Evolutionary conservation across 371 early-diverging fungal genomes (phyloP).

Genomic region (Dichotomocladium elegans): DNA sequence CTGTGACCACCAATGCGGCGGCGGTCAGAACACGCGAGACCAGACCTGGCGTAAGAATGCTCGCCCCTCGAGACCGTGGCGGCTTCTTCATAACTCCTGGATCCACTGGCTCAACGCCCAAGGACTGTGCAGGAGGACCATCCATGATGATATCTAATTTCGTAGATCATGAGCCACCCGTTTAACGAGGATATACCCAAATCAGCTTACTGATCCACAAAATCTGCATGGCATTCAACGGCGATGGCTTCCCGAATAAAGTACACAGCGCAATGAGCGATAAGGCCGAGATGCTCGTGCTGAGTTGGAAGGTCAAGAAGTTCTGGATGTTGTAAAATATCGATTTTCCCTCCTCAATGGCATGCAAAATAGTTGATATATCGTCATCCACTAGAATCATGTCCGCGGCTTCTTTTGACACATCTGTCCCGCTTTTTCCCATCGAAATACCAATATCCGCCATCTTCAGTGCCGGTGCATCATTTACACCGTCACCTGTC

Average conservation of each 20-base stretch:
- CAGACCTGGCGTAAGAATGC: conserved; percentile 75
- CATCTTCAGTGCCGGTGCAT: conserved; percentile 85
- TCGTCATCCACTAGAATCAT: conserved; percentile 91
- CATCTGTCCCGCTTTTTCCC: conserved; percentile 89
- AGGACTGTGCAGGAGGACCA: conserved; percentile 89
- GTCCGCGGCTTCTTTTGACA: conserved; percentile 89
- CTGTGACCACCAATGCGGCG: conserved; percentile 78
- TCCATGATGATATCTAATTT: conserved; percentile 88
- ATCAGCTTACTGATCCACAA: conserved; percentile 88
- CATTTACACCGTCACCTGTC: conserved; percentile 98
- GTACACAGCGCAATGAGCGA: conserved; percentile 85
- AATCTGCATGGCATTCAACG: conserved; percentile 97
- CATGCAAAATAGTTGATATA: conserved; percentile 76
- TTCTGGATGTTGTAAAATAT: conserved; percentile 93
- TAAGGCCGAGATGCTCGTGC: conserved; percentile 82
- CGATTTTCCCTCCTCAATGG: conserved; percentile 91
- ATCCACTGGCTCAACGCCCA: conserved; percentile 86
- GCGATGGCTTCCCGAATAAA: conserved; percentile 82
- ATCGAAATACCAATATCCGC: conserved; percentile 92
- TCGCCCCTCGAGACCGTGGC: conserved; percentile 68
- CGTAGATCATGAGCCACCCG: background rate
- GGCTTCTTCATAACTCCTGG: conserved; percentile 80
- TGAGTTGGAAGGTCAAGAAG: conserved; percentile 86
- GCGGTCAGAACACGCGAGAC: conserved; percentile 76
- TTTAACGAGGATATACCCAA: background rate